Percentiles rank a stretch among this genome's conserved stretches.
Evolutionary conservation across 1,284 basidiomycete genomes (phyloP).

Genomic region (Abortiporus biennis): DNA sequence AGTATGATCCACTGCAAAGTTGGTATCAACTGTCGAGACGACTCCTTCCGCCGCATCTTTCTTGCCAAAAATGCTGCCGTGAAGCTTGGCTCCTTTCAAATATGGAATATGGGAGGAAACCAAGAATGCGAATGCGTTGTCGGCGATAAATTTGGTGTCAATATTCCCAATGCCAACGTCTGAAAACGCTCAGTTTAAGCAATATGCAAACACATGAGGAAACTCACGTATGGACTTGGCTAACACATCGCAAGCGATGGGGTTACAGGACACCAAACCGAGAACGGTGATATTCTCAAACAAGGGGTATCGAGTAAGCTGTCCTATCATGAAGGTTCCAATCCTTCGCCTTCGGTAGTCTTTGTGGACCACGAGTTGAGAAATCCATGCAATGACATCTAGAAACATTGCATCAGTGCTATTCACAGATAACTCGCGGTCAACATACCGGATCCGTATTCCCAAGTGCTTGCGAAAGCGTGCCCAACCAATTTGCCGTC

Average conservation of each 20-base stretch:
- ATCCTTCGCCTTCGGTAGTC: constrained; percentile 11
- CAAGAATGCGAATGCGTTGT: constrained; percentile 8
- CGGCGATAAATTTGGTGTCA: constrained; percentile 9
- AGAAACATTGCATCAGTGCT: background rate
- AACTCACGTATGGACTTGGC: constrained; percentile 11
- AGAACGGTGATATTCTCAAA: constrained; percentile 9
- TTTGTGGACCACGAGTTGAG: constrained; percentile 14
- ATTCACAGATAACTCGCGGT: background rate
- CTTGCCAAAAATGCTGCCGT: constrained; percentile 8
- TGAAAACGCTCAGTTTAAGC: background rate
- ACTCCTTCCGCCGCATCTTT: constrained; percentile 1
- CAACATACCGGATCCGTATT: constrained; percentile 5
- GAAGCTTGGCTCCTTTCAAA: constrained; percentile 5
- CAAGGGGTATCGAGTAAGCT: constrained; percentile 8
- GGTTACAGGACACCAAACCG: constrained; percentile 15
- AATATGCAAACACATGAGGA: background rate
- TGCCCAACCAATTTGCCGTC: constrained; percentile 12
- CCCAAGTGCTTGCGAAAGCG: constrained; percentile 14
- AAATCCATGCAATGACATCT: constrained; percentile 15
- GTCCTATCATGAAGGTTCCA: constrained; percentile 11
- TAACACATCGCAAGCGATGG: constrained; percentile 11
- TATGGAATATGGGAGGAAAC: constrained; percentile 6
- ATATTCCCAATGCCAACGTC: constrained; percentile 4
- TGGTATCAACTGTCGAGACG: constrained; percentile 9
- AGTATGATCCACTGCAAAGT: constrained; percentile 13